Percentiles rank a stretch among this genome's conserved stretches.
Conservation (phyloP, 2,329 filamentous ascomycete genomes). For the Grosmannia serpens region DNA sequence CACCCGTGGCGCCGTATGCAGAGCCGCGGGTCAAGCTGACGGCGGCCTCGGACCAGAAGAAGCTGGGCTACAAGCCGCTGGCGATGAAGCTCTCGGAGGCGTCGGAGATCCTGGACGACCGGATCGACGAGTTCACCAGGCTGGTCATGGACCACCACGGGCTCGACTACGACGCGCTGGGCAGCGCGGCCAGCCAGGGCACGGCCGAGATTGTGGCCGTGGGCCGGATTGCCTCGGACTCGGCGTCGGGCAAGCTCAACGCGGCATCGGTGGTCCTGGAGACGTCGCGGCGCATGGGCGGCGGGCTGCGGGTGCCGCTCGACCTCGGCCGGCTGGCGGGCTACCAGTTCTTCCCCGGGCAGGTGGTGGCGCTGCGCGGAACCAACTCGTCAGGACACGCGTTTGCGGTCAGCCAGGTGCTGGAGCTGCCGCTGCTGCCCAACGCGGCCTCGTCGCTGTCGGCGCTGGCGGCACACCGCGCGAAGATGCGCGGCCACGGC, state of each 20-base stretch:
- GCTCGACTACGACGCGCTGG: constrained; percentile 71
- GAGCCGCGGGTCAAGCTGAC: constrained; percentile 76
- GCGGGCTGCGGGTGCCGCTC: constrained; percentile 69
- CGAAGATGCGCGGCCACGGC: constrained; percentile 53
- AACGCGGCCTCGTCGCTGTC: constrained; percentile 58
- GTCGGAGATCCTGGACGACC: constrained; percentile 86
- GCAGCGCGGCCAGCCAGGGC: constrained; percentile 74
- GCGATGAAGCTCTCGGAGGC: constrained; percentile 90
- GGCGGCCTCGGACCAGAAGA: constrained; percentile 79
- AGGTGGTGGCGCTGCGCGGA: constrained; percentile 79
- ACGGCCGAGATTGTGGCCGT: constrained; percentile 82
- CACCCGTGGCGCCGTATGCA: constrained; percentile 58
- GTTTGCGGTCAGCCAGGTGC: constrained; percentile 67
- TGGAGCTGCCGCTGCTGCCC: constrained; percentile 63
- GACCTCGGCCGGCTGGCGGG: constrained; percentile 56
- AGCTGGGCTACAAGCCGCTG: constrained; percentile 83
- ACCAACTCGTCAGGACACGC: constrained; percentile 77
- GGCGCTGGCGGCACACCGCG: constrained; percentile 55
- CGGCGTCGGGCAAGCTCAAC: constrained; percentile 76
- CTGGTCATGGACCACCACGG: constrained; percentile 63
- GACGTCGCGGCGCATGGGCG: constrained; percentile 72
- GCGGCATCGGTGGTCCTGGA: constrained; percentile 77
- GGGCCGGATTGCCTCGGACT: constrained; percentile 83
- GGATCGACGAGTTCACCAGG: constrained; percentile 80
- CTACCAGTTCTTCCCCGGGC: constrained; percentile 86